Evolutionary conservation across 1,139 yeast species (phyloP), one percentile per base, ranked within the genome.

Genomic region (Arxiozyma telluris): DNA sequence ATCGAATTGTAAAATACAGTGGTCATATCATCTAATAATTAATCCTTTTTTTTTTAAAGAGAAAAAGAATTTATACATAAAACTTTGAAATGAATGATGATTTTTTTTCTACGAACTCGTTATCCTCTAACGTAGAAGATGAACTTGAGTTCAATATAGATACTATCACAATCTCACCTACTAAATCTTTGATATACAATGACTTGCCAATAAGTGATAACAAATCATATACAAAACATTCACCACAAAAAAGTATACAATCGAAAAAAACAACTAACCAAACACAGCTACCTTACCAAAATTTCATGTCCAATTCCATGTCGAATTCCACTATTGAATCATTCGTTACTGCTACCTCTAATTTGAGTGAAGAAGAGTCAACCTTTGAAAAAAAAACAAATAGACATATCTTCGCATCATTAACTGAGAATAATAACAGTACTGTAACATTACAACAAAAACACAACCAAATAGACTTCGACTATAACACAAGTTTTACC

Each of bases 121-220:
- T 45, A 11, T 45, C 47, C 11, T 30, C 27, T 20, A 30, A n/a
- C 18, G 47, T 30, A 11, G 25, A 45, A 6, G 41, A 30, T 4
- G 41, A 45, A 18, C 12, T n/a, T 30, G 6, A 8, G 2, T 12
- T 27, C 25, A 30, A 45, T 30, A 9, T 22, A 23, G 47, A 53
- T 7, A 52, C 45, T 27, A 41, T 52, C 3, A 23, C 52, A 1
- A 43, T 57, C 9, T 57, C 59, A 17, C 59, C 59, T 5, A 57
- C 59, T 11, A 51, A 55, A 47, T 53, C 57, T 1, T 34, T 57
- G 17, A 39, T 54, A 18, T 22, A 45, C 48, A 38, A 55, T 39
- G 7, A 41, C 46, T 34, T n/a, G 9, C n/a, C 39, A 34, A 23
- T 21, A 12, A 11, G 15, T 34, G 41, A 44, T 38, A 30, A 20